Conservation (phyloP, 805 yeast genomes). For the Monosporozyma aerobia region DNA sequence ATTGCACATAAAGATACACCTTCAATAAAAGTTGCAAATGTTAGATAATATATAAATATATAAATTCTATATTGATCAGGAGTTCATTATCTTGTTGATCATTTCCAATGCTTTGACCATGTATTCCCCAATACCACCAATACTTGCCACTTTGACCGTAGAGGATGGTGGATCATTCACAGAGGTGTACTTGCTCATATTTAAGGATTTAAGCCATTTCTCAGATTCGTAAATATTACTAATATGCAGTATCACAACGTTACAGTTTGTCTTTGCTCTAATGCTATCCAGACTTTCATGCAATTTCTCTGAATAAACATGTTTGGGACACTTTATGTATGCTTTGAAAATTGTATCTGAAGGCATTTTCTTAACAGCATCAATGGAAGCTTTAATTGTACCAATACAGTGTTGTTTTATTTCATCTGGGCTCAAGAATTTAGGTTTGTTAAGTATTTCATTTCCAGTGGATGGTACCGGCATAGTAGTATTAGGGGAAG, state of each 20-base stretch:
- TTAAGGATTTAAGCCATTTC: constrained; percentile 23
- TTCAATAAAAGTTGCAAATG: neutral
- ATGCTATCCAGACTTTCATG: constrained; percentile 25
- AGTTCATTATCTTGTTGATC: constrained; percentile 10
- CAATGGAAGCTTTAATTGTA: constrained; percentile 21
- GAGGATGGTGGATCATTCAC: constrained; percentile 24
- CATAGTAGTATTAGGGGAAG: neutral
- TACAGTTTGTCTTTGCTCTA: constrained; percentile 27
- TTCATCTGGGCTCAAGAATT: constrained; percentile 23
- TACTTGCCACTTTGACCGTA: constrained; percentile 23
- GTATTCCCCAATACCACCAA: constrained; percentile 30
- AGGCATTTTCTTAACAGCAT: constrained; percentile 18
- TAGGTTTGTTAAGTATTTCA: neutral
- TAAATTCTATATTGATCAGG: neutral
- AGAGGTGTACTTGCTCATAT: constrained; percentile 16
- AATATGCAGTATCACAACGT: constrained; percentile 26
- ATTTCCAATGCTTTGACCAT: constrained; percentile 21
- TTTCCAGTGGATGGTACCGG: neutral
- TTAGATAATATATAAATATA: neutral
- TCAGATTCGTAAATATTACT: constrained; percentile 29
- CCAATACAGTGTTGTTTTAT: constrained; percentile 25
- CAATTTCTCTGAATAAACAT: constrained; percentile 19
- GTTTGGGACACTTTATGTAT: constrained; percentile 28
- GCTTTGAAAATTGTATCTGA: constrained; percentile 27
- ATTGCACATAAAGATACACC: neutral